Conservation (phyloP, 2,329 filamentous ascomycete genomes). For the Stemphylium lycopersici region DNA sequence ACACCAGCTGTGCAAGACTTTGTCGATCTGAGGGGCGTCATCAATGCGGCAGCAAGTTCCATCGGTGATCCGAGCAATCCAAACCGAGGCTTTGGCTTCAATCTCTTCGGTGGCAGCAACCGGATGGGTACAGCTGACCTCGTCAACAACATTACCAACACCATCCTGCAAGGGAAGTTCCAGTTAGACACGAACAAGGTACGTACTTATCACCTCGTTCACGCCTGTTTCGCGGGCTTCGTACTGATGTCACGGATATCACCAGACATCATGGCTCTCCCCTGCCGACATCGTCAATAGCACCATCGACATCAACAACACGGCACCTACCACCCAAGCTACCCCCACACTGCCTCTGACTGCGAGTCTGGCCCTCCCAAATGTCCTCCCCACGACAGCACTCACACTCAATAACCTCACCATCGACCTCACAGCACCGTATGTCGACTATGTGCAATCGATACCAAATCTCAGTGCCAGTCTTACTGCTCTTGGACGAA, state of each 20-base stretch:
- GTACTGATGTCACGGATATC: conserved; percentile 1
- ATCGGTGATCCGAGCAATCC: conserved; percentile 38
- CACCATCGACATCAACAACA: conserved; percentile 10
- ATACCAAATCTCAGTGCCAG: conserved; percentile 38
- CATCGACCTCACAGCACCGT: conserved; percentile 29
- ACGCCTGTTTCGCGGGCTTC: not conserved
- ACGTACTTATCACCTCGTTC: not conserved
- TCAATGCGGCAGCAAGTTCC: conserved; percentile 35
- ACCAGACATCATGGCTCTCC: conserved; percentile 28
- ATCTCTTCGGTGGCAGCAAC: conserved; percentile 15
- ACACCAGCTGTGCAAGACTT: conserved; percentile 41
- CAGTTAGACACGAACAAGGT: conserved; percentile 42
- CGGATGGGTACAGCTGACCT: conserved; percentile 41
- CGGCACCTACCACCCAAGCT: conserved; percentile 7
- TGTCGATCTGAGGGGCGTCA: conserved; percentile 31
- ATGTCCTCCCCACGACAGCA: conserved; percentile 17
- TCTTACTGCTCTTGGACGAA: conserved; percentile 38
- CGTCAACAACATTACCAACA: conserved; percentile 41
- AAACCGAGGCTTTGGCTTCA: conserved; percentile 36
- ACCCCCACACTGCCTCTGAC: conserved; percentile 26
- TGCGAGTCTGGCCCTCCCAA: conserved; percentile 19
- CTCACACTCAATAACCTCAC: conserved; percentile 22
- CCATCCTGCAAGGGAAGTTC: conserved; percentile 38
- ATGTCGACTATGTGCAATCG: conserved; percentile 39
- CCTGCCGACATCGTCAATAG: conserved; percentile 10